Percentiles rank a stretch among this genome's conserved stretches.
Evolutionary conservation across 805 yeast species (phyloP).

Genomic region (Teunomyces aglyptinius): DNA sequence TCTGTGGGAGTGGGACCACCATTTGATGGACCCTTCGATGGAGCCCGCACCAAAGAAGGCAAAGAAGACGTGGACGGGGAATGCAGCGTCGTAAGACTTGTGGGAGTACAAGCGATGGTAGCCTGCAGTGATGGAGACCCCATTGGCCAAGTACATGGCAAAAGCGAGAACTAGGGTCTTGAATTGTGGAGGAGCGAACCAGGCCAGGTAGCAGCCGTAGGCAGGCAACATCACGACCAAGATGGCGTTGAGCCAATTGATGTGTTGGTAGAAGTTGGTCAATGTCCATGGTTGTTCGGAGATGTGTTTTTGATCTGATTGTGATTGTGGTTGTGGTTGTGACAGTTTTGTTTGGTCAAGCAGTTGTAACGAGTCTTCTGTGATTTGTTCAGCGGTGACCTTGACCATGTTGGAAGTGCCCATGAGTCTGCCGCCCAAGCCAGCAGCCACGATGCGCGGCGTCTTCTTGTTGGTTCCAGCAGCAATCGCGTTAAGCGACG

Average conservation of each 20-base stretch:
- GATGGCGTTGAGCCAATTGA: conserved; percentile 74
- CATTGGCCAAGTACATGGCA: conserved; percentile 55
- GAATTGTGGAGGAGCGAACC: conserved; percentile 46
- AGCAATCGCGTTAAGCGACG: conserved; percentile 73
- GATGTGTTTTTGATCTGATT: conserved; percentile 56
- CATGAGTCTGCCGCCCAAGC: conserved; percentile 73
- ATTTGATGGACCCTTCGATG: conserved; percentile 80
- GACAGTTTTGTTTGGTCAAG: conserved; percentile 40
- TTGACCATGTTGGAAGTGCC: conserved; percentile 73
- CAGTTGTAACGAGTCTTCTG: conserved; percentile 49
- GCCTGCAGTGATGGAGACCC: conserved; percentile 80
- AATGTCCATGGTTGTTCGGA: conserved; percentile 78
- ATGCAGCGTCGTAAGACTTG: conserved; percentile 62
- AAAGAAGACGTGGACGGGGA: conserved; percentile 59
- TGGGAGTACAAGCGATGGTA: conserved; percentile 82
- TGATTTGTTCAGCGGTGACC: conserved; percentile 63
- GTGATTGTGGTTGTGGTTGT: too few species aligned
- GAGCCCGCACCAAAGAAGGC: conserved; percentile 83
- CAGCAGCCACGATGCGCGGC: conserved; percentile 75
- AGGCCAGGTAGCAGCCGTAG: conserved; percentile 48
- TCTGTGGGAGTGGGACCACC: conserved; percentile 89
- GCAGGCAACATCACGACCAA: conserved; percentile 63
- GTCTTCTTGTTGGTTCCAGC: conserved; percentile 74
- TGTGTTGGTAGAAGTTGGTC: conserved; percentile 67
- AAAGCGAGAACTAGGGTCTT: conserved; percentile 56